phyloP scores from a whole-genome alignment of 2,329 filamentous ascomycete species.

The Myriangium duriaei region DNA sequence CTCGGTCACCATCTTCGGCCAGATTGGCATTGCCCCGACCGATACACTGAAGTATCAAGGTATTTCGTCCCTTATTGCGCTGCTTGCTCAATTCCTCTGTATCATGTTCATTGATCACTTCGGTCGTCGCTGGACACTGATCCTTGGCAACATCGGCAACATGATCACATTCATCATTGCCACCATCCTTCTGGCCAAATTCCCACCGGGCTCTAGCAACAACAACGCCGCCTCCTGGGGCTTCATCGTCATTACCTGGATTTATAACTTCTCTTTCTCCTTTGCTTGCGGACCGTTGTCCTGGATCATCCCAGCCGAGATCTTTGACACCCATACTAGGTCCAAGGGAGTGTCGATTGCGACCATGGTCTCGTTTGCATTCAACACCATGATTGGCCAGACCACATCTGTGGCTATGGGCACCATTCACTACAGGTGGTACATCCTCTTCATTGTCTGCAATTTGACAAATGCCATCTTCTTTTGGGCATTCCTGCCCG shows the following conservation, averaged over 20 bases:
- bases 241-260: slow-evolving; percentile 62
- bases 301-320: slow-evolving; percentile 52
- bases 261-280: slow-evolving; percentile 69
- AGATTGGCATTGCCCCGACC: slow-evolving; percentile 54
- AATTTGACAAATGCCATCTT: slow-evolving; percentile 57
- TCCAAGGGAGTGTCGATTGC: slow-evolving; percentile 64
- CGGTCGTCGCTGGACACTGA: slow-evolving; percentile 60
- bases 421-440: slow-evolving; percentile 43
- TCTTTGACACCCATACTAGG: slow-evolving; percentile 66
- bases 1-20: slow-evolving; percentile 34
- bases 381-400: slow-evolving; percentile 65
- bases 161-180: slow-evolving; percentile 61
- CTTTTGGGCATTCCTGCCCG: slow-evolving; percentile 56
- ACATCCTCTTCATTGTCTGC: slow-evolving; percentile 53
- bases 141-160: slow-evolving; percentile 59
- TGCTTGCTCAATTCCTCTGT: slow-evolving; percentile 55
- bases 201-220: slow-evolving; percentile 43
- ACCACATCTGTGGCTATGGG: slow-evolving; percentile 50
- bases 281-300: slow-evolving; percentile 56
- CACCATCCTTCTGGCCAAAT: slow-evolving; percentile 42
- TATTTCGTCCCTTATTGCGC: slow-evolving; percentile 58
- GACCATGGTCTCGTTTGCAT: slow-evolving; percentile 57
- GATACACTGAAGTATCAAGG: slow-evolving; percentile 64
- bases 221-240: slow-evolving; percentile 57
- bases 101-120: slow-evolving; percentile 57